Evolutionary conservation across 345 rosid species (phyloP), one percentile per base, ranked within the genome.

Genomic region (Gossypium longicalyx): DNA sequence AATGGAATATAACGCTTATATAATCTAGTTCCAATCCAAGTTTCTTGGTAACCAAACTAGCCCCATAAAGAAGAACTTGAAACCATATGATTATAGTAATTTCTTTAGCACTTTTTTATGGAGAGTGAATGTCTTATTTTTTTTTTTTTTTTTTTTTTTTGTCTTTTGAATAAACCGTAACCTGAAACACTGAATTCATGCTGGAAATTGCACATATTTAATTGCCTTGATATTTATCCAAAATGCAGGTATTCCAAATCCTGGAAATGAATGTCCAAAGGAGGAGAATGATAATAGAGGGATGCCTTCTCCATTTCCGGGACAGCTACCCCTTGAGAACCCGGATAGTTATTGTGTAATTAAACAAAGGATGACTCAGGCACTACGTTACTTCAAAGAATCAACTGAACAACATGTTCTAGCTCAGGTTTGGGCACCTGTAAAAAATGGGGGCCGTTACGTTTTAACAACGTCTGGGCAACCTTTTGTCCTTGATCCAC

Each of bases 371-470:
- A 88, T 94, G 93, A 87, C 95, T 20, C 93, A 84, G 78, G 98
- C 97, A n/a, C 87, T 92, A 7, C 79, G 97, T n/a, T 87, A 85
- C 80, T 88, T 92, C 74, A 94, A 89, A 76, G 97, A 92, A 68
- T 89, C 95, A 25, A 88, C 92, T 4, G 97, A 86, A 4, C 97
- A 92, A 58, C 97, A 89, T 38, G 80, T 90, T 78, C 89, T 94
- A 7, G 97, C 93, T 34, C 97, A 92, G 80, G 91, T 94, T 66
- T 94, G 98, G 98, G 97, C 90, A 17, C 98, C 98, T 41, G 87
- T 92, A 1, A 87, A 84, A 76, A 80, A 77, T 48, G 87, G 85
- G 57, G 87, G 88, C 69, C 84, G 85, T 6, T 85, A 74, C 57
- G 88, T 90, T 27, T 88, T 92, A 38, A 88, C 95, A 67, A 94